Conservation (phyloP, 2,329 filamentous ascomycete species). For the Nemania sp. region DNA sequence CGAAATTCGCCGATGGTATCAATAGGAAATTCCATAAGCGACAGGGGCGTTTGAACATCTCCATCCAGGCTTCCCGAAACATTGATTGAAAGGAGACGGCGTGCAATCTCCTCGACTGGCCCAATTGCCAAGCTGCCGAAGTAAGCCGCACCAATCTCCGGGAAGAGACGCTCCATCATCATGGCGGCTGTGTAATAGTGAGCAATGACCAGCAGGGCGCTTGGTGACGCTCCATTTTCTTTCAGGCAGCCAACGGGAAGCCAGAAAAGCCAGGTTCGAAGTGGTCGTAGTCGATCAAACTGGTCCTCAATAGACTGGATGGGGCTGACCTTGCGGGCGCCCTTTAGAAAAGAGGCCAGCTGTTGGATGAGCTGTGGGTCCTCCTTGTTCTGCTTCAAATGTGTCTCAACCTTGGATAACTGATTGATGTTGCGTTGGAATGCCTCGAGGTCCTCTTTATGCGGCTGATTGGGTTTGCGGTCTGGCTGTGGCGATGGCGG, state of each 20-base stretch:
- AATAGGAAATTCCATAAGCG: conserved; percentile 74
- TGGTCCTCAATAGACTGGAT: conserved; percentile 77
- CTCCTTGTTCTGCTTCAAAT: conserved; percentile 71
- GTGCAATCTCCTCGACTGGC: conserved; percentile 85
- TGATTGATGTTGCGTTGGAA: conserved; percentile 70
- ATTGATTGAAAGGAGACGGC: conserved; percentile 72
- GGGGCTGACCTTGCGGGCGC: conserved; percentile 71
- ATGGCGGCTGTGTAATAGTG: conserved; percentile 91
- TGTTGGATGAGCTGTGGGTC: conserved; percentile 71
- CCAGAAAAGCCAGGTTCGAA: conserved; percentile 96
- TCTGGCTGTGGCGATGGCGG: conserved; percentile 66
- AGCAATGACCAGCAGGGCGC: conserved; percentile 80
- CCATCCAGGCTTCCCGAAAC: conserved; percentile 60
- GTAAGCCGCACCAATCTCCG: conserved; percentile 87
- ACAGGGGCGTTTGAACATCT: conserved; percentile 64
- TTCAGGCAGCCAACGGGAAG: conserved; percentile 84
- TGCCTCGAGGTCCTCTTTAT: conserved; percentile 71
- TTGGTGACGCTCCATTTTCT: conserved; percentile 74
- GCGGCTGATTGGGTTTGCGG: conserved; percentile 64
- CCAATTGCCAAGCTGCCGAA: conserved; percentile 78
- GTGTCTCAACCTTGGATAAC: conserved; percentile 68
- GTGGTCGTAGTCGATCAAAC: conserved; percentile 85
- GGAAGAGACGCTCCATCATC: conserved; percentile 87
- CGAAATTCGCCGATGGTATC: conserved; percentile 72
- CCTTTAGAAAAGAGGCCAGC: conserved; percentile 73